These are phyloP conservation scores for Teunomyces funiuensis DNA, from an alignment of 805 yeast species.

Conservation along the genomic window DNA sequence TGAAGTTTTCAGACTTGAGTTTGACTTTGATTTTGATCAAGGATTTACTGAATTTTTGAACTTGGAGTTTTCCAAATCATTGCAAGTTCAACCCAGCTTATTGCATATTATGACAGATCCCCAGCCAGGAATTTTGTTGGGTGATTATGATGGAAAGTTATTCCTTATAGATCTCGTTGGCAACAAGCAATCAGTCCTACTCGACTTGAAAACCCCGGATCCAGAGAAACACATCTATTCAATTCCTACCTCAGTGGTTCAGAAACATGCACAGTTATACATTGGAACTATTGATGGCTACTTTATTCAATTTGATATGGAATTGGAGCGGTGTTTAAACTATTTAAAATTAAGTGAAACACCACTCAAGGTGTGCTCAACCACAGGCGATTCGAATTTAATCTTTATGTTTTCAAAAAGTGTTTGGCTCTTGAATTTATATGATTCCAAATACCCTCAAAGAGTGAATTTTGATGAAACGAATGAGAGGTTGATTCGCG, in stretches of 20 bases:
- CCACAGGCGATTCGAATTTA: constrained; percentile 18
- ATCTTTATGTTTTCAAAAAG: constrained; percentile 25
- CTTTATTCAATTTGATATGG: constrained; percentile 17
- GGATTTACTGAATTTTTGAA: constrained; percentile 2
- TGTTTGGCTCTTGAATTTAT: constrained; percentile 33
- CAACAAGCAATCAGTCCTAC: neutral
- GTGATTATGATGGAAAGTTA: constrained; percentile 1
- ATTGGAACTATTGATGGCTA: constrained; percentile 38
- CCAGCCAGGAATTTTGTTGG: neutral
- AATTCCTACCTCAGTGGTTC: constrained; percentile 23
- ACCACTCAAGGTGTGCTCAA: constrained; percentile 20
- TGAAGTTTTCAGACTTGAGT: constrained; percentile 7
- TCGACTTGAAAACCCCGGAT: constrained; percentile 2
- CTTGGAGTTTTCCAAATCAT: neutral
- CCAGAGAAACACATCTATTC: constrained; percentile 9
- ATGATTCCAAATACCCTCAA: constrained; percentile 26
- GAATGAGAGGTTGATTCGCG: constrained; percentile 25
- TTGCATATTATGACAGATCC: neutral
- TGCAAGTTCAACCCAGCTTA: constrained; percentile 6
- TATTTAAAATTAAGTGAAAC: constrained; percentile 27
- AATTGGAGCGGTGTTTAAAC: constrained; percentile 6
- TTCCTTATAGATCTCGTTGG: neutral
- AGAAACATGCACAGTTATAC: constrained; percentile 10
- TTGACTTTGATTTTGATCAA: constrained; percentile 2
- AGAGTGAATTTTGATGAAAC: constrained; percentile 37